Evolutionary conservation across 768 basidiomycete genomes (phyloP).

Genomic region (Serendipita indica): DNA sequence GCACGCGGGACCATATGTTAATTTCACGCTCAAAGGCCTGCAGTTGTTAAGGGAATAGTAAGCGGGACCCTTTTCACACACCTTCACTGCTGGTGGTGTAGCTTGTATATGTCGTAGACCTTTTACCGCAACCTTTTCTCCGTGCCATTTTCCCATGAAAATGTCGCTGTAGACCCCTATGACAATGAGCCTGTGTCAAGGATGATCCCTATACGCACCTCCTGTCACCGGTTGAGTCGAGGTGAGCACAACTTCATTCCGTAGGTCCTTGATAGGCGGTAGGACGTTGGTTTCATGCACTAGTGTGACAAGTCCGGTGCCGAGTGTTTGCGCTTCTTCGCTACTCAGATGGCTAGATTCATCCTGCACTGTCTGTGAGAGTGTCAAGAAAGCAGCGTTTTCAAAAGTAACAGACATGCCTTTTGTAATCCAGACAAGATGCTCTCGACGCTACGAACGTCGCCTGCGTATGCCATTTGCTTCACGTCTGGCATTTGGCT

Average conservation of each 20-base stretch:
- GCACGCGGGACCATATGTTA: slow-evolving; percentile 36
- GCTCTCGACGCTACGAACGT: slow-evolving; percentile 28
- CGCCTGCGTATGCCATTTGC: slow-evolving; percentile 19
- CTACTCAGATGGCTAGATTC: not conserved
- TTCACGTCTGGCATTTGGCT: slow-evolving; percentile 27
- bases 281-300: slow-evolving; percentile 38
- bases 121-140: slow-evolving; percentile 43
- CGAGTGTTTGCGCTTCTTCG: slow-evolving; percentile 24
- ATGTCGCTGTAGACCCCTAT: slow-evolving; percentile 37
- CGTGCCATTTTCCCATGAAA: slow-evolving; percentile 40
- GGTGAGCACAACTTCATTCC: slow-evolving; percentile 34
- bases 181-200: not conserved
- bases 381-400: not conserved
- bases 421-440: slow-evolving; percentile 42
- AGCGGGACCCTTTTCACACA: slow-evolving; percentile 8
- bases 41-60: not conserved
- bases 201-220: slow-evolving; percentile 15
- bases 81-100: slow-evolving; percentile 28
- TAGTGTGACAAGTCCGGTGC: slow-evolving; percentile 32
- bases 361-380: slow-evolving; percentile 6
- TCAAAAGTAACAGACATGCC: slow-evolving; percentile 19
- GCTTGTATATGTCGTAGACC: slow-evolving; percentile 34
- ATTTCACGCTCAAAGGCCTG: slow-evolving; percentile 47
- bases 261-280: slow-evolving; percentile 37
- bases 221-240: slow-evolving; percentile 32